phyloP scores from a whole-genome alignment of 805 yeast genomes.

The Ogataea philodendri region DNA sequence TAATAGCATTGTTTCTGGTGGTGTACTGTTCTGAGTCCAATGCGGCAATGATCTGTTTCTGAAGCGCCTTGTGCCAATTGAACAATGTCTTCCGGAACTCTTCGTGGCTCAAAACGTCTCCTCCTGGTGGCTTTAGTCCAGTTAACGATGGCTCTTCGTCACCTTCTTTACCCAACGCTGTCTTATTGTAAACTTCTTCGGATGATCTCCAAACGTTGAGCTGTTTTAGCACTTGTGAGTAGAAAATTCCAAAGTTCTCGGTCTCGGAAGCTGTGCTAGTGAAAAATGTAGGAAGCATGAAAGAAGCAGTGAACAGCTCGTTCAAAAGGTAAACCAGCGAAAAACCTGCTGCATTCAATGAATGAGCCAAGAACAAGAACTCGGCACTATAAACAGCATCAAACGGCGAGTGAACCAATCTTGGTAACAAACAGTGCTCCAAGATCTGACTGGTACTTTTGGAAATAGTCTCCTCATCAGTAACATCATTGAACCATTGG shows the following conservation, averaged over 20 bases:
- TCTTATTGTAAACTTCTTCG: slow-evolving; percentile 31
- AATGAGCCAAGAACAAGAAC: slow-evolving; percentile 55
- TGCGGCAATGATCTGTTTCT: slow-evolving; percentile 42
- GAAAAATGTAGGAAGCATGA: slow-evolving; percentile 55
- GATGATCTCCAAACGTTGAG: slow-evolving; percentile 39
- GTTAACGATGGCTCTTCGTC: slow-evolving; percentile 4
- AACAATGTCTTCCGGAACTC: slow-evolving; percentile 42
- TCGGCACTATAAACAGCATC: slow-evolving; percentile 73
- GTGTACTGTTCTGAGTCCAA: slow-evolving; percentile 60
- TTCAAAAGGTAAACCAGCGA: slow-evolving; percentile 42
- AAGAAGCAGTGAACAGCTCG: slow-evolving; percentile 42
- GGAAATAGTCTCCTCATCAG: slow-evolving; percentile 15
- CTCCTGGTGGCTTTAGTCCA: slow-evolving; percentile 23
- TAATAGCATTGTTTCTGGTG: slow-evolving; percentile 77
- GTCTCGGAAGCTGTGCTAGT: slow-evolving; percentile 76
- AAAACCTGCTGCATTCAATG: slow-evolving; percentile 35
- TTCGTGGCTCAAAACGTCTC: slow-evolving; percentile 30
- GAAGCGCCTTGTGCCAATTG: slow-evolving; percentile 54
- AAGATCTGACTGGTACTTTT: slow-evolving; percentile 35
- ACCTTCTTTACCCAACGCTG: slow-evolving; percentile 26
- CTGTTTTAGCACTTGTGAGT: slow-evolving; percentile 51
- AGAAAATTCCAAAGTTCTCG: slow-evolving; percentile 77
- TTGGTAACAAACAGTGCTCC: slow-evolving; percentile 68
- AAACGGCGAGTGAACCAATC: slow-evolving; percentile 73
- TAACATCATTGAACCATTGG: slow-evolving; percentile 39